A percentile compares a stretch with the other conserved stretches of the same genome.
These are phyloP conservation scores for Pseudocercospora crystallina DNA, from an alignment of 2,329 filamentous ascomycete genomes.

Conservation along the genomic window DNA sequence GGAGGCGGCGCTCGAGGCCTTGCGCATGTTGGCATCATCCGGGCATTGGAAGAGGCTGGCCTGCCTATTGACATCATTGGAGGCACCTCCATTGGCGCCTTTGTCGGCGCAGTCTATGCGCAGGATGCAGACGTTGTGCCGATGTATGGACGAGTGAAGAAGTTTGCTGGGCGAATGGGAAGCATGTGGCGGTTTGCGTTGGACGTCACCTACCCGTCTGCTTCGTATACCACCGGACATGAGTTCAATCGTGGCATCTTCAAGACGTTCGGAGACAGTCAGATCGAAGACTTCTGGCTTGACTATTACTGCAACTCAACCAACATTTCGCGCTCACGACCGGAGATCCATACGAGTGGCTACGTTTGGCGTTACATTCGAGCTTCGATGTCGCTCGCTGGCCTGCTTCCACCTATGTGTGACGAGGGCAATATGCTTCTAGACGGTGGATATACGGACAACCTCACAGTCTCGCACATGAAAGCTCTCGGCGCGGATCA, in stretches of 20 bases:
- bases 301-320: constrained; percentile 99
- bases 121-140: constrained; percentile 95
- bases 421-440: constrained; percentile 96
- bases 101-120: constrained; percentile 92
- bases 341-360: constrained; percentile 90
- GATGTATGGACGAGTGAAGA: constrained; percentile 95
- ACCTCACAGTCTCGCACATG: constrained; percentile 96
- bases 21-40: constrained; percentile 88
- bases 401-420: constrained; percentile 86
- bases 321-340: constrained; percentile 91
- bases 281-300: constrained; percentile 99
- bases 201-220: constrained; percentile 92
- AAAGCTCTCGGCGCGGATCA: constrained; percentile 88
- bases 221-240: constrained; percentile 95
- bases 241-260: constrained; percentile 99
- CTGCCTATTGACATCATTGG: constrained; percentile 95
- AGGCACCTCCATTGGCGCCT: constrained; percentile 93
- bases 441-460: constrained; percentile 96
- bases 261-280: constrained; percentile 94
- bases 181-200: constrained; percentile 98
- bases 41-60: constrained; percentile 91
- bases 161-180: constrained; percentile 97
- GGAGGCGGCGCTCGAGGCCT: constrained; percentile 92
- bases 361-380: constrained; percentile 98
- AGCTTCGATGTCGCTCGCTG: constrained; percentile 94